Percentiles rank a stretch among this genome's conserved stretches.
phyloP scores from a whole-genome alignment of 495 filamentous ascomycete genomes.

The Trichoderma gamsii region DNA sequence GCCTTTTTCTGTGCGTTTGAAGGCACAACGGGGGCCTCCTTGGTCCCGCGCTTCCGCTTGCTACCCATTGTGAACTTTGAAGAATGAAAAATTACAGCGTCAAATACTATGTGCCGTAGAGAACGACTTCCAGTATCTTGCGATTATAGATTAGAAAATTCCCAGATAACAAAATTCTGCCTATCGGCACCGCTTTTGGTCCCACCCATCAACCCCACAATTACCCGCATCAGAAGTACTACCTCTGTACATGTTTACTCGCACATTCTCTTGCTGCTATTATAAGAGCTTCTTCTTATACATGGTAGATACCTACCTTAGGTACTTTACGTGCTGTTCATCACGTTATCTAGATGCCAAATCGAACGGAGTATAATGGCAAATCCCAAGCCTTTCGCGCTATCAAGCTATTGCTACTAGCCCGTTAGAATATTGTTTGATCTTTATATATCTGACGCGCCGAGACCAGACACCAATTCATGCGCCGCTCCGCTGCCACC shows the following conservation, averaged over 20 bases:
- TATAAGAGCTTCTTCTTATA: neutral
- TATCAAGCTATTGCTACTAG: neutral
- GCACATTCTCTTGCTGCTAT: neutral
- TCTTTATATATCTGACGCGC: constrained; percentile 4
- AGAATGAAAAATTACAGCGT: neutral
- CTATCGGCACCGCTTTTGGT: neutral
- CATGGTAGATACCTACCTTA: too few species aligned
- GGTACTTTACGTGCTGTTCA: too few species aligned
- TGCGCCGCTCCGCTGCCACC: neutral
- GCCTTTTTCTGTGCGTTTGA: constrained; percentile 1
- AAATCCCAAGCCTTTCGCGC: neutral
- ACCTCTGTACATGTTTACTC: too few species aligned
- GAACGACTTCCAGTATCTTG: neutral
- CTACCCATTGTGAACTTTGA: constrained; percentile 9
- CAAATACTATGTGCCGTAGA: neutral
- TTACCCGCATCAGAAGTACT: neutral
- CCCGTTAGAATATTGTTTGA: neutral
- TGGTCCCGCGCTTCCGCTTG: constrained; percentile 14
- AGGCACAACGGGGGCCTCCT: neutral
- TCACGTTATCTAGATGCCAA: too few species aligned
- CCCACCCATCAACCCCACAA: neutral
- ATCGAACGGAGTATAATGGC: neutral
- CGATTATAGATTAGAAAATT: constrained; percentile 4
- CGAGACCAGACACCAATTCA: neutral
- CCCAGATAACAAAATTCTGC: constrained; percentile 8